Evolutionary conservation across 108 stramenopile genomes (phyloP).

Genomic region (Nitzschia sp.): DNA sequence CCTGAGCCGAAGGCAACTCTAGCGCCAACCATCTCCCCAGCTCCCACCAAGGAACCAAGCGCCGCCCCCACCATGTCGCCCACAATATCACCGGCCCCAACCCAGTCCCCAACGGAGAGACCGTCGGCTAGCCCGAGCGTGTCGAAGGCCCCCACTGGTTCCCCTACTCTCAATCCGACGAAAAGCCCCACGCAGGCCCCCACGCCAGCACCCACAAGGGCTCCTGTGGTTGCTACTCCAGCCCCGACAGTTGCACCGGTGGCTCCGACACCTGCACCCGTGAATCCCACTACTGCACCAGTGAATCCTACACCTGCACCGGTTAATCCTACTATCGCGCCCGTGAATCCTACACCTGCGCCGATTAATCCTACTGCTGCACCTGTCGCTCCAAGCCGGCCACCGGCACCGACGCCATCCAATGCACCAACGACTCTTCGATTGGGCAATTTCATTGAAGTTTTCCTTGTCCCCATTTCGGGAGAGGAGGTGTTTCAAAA

Average conservation of each 20-base stretch:
- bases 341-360: conserved; percentile 9
- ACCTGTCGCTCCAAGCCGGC: conserved; percentile 1
- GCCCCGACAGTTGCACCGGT: neutral
- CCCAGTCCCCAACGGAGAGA: neutral
- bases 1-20: neutral
- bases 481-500: conserved; percentile 37
- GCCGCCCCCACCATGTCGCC: neutral
- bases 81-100: conserved; percentile 3
- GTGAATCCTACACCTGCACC: conserved; percentile 1
- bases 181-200: conserved; percentile 2
- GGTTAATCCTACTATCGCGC: conserved; percentile 14
- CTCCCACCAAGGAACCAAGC: conserved; percentile 1
- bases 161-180: conserved; percentile 4
- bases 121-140: conserved; percentile 4
- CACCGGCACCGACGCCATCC: neutral
- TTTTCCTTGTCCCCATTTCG: conserved; percentile 27
- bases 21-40: conserved; percentile 2
- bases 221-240: neutral
- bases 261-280: conserved; percentile 1
- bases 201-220: neutral
- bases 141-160: neutral
- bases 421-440: neutral
- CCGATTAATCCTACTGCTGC: neutral
- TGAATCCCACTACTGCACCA: neutral
- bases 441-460: conserved; percentile 23